Base-by-base conservation (phyloP, 2,329 filamentous ascomycete species). In the Aspergillus melleus region DNA sequence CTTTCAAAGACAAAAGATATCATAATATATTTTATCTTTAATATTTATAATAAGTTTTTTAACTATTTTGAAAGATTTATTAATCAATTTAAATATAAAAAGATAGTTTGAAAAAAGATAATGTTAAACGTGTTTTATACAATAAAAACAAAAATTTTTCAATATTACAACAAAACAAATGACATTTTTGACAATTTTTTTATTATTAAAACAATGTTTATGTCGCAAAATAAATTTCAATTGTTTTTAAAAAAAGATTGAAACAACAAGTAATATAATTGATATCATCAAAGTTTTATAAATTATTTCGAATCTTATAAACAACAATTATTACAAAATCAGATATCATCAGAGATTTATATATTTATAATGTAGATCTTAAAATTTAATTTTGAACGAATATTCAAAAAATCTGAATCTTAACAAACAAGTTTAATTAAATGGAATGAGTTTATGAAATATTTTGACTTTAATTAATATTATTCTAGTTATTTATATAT, bases 1-100 rank as follows among this genome's bases (percentile, higher is more conserved):
- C 49, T 67, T 6, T 66, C 44, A 42, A 59, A 64, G 44, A 65
- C n/a, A 4, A 55, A 32, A n/a, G 64, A 67, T 52, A 19, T 64
- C 2, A 68, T 56, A 47, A 22, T 52, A 1, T 20, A 67, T 53
- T n/a, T 6, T 30, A 12, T 68, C 14, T 68, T 64, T 49, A 54
- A 42, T 6, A 66, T 56, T n/a, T 56, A 51, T 42, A 56, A 56
- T 19, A 12, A 19, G 22, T 29, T 56, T 5, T 56, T 56, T 24
- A 20, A 29, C 9, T 16, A 56, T 51, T 16, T 56, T 16, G 19
- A 56, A n/a, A 26, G 29, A 19, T 56, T 29, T 22, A 56, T 49
- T 9, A 26, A 12, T n/a, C 19, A 42, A 30, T 20, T 55, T 9
- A 8, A 61, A 42, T n/a, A 22, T 29, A 69, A 68, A 47, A 24